These are phyloP conservation scores for Strobilomyces confusus DNA, from an alignment of 768 basidiomycete species.

Conservation along the genomic window DNA sequence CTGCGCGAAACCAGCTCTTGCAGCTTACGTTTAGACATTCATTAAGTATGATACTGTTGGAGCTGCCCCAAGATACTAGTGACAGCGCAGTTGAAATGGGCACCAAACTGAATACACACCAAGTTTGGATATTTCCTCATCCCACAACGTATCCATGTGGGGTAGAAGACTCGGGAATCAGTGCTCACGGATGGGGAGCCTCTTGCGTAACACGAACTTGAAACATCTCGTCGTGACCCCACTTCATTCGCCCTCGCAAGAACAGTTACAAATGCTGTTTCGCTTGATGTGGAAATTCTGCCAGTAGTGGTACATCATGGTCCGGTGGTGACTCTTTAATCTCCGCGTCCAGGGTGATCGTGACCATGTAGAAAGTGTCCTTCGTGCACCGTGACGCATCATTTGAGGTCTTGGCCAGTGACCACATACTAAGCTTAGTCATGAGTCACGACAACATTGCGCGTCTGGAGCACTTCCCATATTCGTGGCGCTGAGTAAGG, in stretches of 20 bases:
- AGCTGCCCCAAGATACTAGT: conserved; percentile 23
- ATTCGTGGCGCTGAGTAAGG: too few species aligned
- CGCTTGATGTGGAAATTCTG: conserved; percentile 14
- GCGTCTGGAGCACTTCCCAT: too few species aligned
- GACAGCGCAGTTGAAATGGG: conserved; percentile 18
- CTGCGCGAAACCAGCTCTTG: conserved; percentile 5
- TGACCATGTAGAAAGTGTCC: conserved; percentile 17
- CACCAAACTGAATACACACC: conserved; percentile 33
- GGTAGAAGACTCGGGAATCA: too few species aligned
- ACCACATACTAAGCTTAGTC: too few species aligned
- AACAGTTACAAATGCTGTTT: conserved; percentile 21
- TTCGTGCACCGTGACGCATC: conserved; percentile 28
- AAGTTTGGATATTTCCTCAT: conserved; percentile 19
- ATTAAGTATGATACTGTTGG: not conserved
- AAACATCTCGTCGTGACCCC: conserved; percentile 19
- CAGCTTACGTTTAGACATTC: conserved; percentile 9
- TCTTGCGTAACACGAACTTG: conserved; percentile 19
- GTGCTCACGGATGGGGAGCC: too few species aligned
- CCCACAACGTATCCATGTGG: conserved; percentile 38
- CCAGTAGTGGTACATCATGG: conserved; percentile 31
- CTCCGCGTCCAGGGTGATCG: conserved; percentile 10
- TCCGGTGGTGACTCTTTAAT: conserved; percentile 32
- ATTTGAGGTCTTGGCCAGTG: conserved; percentile 26
- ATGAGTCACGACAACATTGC: too few species aligned
- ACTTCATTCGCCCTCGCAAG: conserved; percentile 21